phyloP scores from a whole-genome alignment of 2,329 filamentous ascomycete genomes.

The Zasmidium angulare region DNA sequence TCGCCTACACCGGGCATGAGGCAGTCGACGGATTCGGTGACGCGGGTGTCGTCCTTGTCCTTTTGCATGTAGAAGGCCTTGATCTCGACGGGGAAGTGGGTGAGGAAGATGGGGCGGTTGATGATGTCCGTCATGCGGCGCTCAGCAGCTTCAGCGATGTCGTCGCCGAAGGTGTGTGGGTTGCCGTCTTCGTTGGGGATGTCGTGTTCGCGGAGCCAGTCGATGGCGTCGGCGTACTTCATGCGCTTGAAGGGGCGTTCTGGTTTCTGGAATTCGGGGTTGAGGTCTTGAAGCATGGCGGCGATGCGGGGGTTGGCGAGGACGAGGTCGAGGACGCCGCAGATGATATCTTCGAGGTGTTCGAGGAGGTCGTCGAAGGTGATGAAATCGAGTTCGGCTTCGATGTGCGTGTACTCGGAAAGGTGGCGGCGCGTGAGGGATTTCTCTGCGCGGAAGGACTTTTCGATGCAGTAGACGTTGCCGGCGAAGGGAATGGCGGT shows the following conservation, averaged over 20 bases:
- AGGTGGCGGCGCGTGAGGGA: slow-evolving; percentile 90
- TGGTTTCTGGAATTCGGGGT: slow-evolving; percentile 84
- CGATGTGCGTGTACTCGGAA: slow-evolving; percentile 94
- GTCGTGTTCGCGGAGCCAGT: slow-evolving; percentile 86
- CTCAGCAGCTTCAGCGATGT: slow-evolving; percentile 97
- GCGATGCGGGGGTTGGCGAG: slow-evolving; percentile 72
- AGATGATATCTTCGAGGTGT: slow-evolving; percentile 86
- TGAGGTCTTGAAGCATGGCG: slow-evolving; percentile 76
- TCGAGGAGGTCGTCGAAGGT: slow-evolving; percentile 82
- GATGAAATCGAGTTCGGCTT: slow-evolving; percentile 96
- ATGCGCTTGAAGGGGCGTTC: slow-evolving; percentile 88
- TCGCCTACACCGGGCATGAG: slow-evolving; percentile 93
- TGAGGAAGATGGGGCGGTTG: slow-evolving; percentile 92
- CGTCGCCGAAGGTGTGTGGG: slow-evolving; percentile 88
- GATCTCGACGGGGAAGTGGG: slow-evolving; percentile 95
- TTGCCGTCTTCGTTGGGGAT: slow-evolving; percentile 92
- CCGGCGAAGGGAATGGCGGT: slow-evolving; percentile 87
- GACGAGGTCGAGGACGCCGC: slow-evolving; percentile 76
- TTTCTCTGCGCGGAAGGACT: slow-evolving; percentile 98
- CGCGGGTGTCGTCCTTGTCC: slow-evolving; percentile 72
- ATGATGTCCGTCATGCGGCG: slow-evolving; percentile 96
- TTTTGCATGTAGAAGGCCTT: slow-evolving; percentile 99
- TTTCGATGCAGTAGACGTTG: slow-evolving; percentile 96
- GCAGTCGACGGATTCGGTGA: slow-evolving; percentile 89
- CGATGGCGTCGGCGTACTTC: slow-evolving; percentile 90